These are phyloP conservation scores for Lasiosphaeriaceae sp. DNA, from an alignment of 495 filamentous ascomycete species.

Conservation along the genomic window DNA sequence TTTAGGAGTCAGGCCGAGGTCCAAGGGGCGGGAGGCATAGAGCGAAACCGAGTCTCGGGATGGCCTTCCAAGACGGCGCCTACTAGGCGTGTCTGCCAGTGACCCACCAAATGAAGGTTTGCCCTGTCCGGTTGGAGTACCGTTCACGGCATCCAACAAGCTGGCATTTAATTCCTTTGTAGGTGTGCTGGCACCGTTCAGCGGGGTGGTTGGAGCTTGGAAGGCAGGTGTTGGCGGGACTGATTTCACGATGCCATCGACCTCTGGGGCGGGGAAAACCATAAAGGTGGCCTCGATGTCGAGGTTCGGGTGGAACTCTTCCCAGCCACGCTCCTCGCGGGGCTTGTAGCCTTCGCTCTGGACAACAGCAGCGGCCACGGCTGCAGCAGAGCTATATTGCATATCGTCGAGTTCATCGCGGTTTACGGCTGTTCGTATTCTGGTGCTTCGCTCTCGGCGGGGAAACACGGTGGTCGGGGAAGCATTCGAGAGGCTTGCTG, in stretches of 20 bases:
- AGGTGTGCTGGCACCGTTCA: conserved; percentile 35
- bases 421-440: conserved; percentile 47
- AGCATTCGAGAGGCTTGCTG: conserved; percentile 29
- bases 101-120: conserved; percentile 22
- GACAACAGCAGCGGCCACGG: conserved; percentile 76
- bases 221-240: conserved; percentile 40
- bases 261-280: conserved; percentile 76
- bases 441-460: conserved; percentile 50
- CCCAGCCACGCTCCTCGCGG: conserved; percentile 91
- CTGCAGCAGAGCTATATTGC: conserved; percentile 72
- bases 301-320: conserved; percentile 93
- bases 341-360: conserved; percentile 96
- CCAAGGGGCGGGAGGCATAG: conserved; percentile 42
- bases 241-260: conserved; percentile 61
- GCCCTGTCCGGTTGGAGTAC: conserved; percentile 23
- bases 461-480: conserved; percentile 39
- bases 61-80: conserved; percentile 44
- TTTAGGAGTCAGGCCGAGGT: conserved; percentile 35
- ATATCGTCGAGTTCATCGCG: conserved; percentile 49
- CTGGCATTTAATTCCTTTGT: conserved; percentile 28
- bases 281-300: conserved; percentile 77
- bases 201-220: conserved; percentile 20
- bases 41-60: conserved; percentile 44
- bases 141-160: conserved; percentile 10
- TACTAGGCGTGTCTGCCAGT: conserved; percentile 36